phyloP scores from a whole-genome alignment of 257 asterid genomes.

The Haberlea rhodopensis region DNA sequence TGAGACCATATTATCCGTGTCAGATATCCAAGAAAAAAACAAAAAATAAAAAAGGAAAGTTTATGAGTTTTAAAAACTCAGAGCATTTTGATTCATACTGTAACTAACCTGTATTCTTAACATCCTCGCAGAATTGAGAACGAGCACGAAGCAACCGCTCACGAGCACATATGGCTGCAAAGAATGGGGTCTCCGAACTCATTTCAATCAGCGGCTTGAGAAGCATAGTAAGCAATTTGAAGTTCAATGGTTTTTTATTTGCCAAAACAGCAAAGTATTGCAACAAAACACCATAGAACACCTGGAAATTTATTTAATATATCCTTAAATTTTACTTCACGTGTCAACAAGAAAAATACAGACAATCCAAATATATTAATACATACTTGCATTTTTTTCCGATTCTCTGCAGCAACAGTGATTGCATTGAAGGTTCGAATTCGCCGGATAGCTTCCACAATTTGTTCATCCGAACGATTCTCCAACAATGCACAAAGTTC shows the following conservation, averaged over 20 bases:
- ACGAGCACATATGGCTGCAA: conserved; percentile 98
- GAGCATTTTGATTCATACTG: conserved; percentile 3
- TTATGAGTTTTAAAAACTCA: background rate
- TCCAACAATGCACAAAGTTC: conserved; percentile 68
- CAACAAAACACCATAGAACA: conserved; percentile 80
- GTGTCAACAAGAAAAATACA: conserved; percentile 19
- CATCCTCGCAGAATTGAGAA: conserved; percentile 58
- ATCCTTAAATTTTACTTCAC: conserved; percentile 11
- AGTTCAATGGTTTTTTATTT: conserved; percentile 63
- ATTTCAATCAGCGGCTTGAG: conserved; percentile 90
- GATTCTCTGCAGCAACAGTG: conserved; percentile 77
- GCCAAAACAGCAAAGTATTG: conserved; percentile 92
- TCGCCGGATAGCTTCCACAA: conserved; percentile 83
- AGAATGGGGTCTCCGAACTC: conserved; percentile 91
- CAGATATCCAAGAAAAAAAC: background rate
- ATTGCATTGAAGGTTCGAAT: conserved; percentile 81
- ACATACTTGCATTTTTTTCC: conserved; percentile 92
- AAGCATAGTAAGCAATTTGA: conserved; percentile 65
- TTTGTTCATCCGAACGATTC: conserved; percentile 71
- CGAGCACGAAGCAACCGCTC: conserved; percentile 67
- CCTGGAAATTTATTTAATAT: conserved; percentile 40
- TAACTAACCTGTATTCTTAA: conserved; percentile 61
- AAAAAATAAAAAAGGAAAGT: background rate
- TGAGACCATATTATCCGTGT: background rate
- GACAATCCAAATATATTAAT: conserved; percentile 14